Conservation (phyloP, 2,329 filamentous ascomycete genomes). For the Botrytis hyacinthi region DNA sequence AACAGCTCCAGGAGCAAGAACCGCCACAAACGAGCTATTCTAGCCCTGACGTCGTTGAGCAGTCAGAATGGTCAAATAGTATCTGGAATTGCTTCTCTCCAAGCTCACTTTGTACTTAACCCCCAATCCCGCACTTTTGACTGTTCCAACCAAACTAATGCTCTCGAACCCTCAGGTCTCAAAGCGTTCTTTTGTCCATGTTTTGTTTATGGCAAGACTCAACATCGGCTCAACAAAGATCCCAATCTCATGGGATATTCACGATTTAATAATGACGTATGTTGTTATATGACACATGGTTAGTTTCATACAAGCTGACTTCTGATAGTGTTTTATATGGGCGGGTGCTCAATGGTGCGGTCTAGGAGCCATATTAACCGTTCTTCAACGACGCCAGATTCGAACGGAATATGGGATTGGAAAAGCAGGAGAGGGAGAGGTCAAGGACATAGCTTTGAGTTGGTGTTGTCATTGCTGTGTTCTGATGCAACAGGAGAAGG, state of each 20-base stretch:
- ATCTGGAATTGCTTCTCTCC: constrained; percentile 19
- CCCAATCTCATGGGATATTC: constrained; percentile 32
- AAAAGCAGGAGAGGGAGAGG: constrained; percentile 39
- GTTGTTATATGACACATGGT: neutral
- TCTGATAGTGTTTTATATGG: constrained; percentile 19
- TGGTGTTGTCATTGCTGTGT: constrained; percentile 38
- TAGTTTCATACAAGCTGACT: constrained; percentile 25
- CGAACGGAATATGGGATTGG: constrained; percentile 32
- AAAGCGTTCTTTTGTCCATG: constrained; percentile 34
- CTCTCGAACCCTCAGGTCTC: constrained; percentile 24
- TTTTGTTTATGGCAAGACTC: constrained; percentile 35
- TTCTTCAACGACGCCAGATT: constrained; percentile 30
- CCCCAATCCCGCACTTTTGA: neutral
- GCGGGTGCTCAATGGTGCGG: constrained; percentile 23
- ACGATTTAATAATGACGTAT: constrained; percentile 30
- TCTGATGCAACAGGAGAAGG: constrained; percentile 35
- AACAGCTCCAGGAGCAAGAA: constrained; percentile 5
- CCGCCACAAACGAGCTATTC: constrained; percentile 1
- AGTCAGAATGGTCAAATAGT: constrained; percentile 15
- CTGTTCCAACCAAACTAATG: neutral
- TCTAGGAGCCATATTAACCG: constrained; percentile 26
- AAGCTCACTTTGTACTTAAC: constrained; percentile 6
- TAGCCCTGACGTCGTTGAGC: neutral
- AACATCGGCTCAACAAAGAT: constrained; percentile 28
- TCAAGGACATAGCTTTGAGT: constrained; percentile 41